Percentiles rank a stretch among this genome's conserved stretches.
These are phyloP conservation scores for Elsinoe batatas DNA, from an alignment of 2,329 filamentous ascomycete genomes.

Conservation along the genomic window DNA sequence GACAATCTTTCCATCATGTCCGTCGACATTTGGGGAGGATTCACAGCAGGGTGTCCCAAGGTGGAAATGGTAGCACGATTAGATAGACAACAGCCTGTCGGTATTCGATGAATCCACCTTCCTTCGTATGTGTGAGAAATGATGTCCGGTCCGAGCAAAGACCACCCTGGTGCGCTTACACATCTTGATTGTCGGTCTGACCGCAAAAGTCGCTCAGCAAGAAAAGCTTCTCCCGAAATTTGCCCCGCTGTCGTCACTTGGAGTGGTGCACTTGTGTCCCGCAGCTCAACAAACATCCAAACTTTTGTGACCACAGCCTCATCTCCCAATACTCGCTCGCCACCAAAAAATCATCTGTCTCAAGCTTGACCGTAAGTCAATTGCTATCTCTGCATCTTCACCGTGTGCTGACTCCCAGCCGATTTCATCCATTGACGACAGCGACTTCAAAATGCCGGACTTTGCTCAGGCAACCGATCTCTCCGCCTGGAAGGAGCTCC, in stretches of 20 bases:
- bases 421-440: neutral
- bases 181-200: neutral
- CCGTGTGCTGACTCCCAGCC: neutral
- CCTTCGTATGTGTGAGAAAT: neutral
- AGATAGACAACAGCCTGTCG: slow-evolving; percentile 8
- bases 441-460: slow-evolving; percentile 39
- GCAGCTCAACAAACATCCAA: slow-evolving; percentile 11
- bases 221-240: slow-evolving; percentile 1
- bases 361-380: neutral
- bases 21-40: neutral
- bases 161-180: neutral
- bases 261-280: neutral
- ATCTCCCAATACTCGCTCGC: neutral
- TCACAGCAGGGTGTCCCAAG: neutral
- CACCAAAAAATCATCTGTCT: neutral
- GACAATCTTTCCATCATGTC: slow-evolving; percentile 1
- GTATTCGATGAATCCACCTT: neutral
- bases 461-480: slow-evolving; percentile 82
- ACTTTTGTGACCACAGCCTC: slow-evolving; percentile 4
- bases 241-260: slow-evolving; percentile 10
- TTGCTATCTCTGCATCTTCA: neutral
- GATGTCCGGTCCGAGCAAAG: neutral
- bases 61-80: neutral
- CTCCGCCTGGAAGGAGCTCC: slow-evolving; percentile 78
- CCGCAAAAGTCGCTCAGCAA: neutral